These are phyloP conservation scores for Pezicula rhizophila DNA, from an alignment of 2,329 filamentous ascomycete genomes.

Conservation along the genomic window DNA sequence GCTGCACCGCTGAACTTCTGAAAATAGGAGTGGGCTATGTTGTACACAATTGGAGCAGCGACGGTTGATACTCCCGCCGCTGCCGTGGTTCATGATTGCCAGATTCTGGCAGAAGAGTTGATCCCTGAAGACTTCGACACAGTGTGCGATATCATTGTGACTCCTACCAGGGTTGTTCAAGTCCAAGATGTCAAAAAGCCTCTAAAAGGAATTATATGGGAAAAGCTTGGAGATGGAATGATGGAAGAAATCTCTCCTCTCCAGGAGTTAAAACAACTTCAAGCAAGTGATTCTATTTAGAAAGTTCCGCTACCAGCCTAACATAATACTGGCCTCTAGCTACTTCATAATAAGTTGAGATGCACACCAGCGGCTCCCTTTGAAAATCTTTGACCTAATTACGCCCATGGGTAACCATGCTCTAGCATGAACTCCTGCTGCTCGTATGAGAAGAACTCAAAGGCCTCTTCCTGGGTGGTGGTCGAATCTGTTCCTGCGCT, in stretches of 20 bases:
- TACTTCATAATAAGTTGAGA: too few relatives aligned
- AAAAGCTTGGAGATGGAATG: slow-evolving; percentile 29
- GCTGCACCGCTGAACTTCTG: too few relatives aligned
- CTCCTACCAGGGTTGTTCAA: slow-evolving; percentile 27
- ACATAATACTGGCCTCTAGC: too few relatives aligned
- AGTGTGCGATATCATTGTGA: slow-evolving; percentile 35
- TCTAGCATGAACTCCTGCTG: too few relatives aligned
- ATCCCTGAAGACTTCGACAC: slow-evolving; percentile 32
- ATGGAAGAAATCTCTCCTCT: slow-evolving; percentile 29
- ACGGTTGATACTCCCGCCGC: slow-evolving; percentile 22
- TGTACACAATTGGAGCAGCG: slow-evolving; percentile 29
- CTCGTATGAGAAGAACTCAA: too few relatives aligned
- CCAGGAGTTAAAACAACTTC: slow-evolving; percentile 1
- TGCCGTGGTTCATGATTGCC: slow-evolving; percentile 35
- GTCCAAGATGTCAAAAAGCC: slow-evolving; percentile 28
- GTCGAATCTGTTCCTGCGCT: too few relatives aligned
- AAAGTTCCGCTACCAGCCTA: too few relatives aligned
- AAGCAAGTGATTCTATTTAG: too few relatives aligned
- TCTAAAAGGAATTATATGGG: slow-evolving; percentile 31
- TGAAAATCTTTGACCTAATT: too few relatives aligned
- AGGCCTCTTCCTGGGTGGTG: too few relatives aligned
- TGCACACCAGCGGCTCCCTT: too few relatives aligned
- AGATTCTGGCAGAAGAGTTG: slow-evolving; percentile 33
- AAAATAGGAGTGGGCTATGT: slow-evolving; percentile 32
- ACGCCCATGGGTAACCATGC: too few relatives aligned